These are phyloP conservation scores for Pleomassaria siparia DNA, from an alignment of 2,329 filamentous ascomycete species.

Conservation along the genomic window DNA sequence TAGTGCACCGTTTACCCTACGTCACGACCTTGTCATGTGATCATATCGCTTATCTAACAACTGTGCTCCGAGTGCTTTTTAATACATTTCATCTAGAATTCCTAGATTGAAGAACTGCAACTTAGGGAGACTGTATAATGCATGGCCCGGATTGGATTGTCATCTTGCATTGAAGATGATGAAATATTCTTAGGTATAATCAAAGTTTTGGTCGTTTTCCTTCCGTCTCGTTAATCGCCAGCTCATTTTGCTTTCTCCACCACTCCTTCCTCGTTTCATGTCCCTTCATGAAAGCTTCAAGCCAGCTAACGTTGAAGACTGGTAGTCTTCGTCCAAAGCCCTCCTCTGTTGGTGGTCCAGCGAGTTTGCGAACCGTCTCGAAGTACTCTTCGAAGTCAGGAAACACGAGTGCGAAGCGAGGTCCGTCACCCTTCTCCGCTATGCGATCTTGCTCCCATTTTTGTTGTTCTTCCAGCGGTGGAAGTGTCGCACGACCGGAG, in stretches of 20 bases:
- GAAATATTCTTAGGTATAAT: too few species aligned
- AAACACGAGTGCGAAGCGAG: constrained; percentile 58
- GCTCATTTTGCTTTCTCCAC: constrained; percentile 57
- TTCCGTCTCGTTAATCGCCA: constrained; percentile 22
- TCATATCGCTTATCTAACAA: too few species aligned
- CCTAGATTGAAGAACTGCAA: too few species aligned
- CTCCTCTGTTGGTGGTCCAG: constrained; percentile 49
- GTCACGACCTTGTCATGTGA: too few species aligned
- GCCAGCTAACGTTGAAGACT: constrained; percentile 51
- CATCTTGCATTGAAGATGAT: too few species aligned
- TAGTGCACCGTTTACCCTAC: too few species aligned
- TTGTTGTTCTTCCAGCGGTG: constrained; percentile 51
- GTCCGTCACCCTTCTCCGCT: constrained; percentile 56
- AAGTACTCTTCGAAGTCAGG: constrained; percentile 69
- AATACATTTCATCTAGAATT: too few species aligned
- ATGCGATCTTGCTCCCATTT: constrained; percentile 62
- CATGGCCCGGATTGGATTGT: too few species aligned
- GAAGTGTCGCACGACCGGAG: constrained; percentile 56
- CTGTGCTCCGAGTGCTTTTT: too few species aligned
- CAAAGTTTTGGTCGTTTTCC: not conserved
- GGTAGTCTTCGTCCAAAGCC: constrained; percentile 48
- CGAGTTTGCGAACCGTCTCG: constrained; percentile 55
- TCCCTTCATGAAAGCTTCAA: constrained; percentile 54
- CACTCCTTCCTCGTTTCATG: constrained; percentile 59
- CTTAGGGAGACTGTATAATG: too few species aligned